Evolutionary conservation across 495 filamentous ascomycete genomes (phyloP).

Genomic region (Penicillium coprophilum): DNA sequence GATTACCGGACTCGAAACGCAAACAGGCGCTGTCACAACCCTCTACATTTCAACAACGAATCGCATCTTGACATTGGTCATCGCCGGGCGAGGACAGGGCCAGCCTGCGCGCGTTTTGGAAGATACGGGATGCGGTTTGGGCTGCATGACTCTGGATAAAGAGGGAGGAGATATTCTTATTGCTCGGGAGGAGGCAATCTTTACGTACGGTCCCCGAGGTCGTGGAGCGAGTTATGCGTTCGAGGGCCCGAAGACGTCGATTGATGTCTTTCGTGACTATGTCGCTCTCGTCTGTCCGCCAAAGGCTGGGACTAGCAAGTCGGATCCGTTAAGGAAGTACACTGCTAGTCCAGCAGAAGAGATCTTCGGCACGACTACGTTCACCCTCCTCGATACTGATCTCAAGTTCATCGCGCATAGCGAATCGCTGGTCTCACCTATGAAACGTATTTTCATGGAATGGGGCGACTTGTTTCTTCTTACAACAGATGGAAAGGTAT

Average conservation of each 20-base stretch:
- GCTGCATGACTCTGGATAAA: constrained; percentile 87
- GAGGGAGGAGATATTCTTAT: constrained; percentile 82
- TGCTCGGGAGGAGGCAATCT: constrained; percentile 89
- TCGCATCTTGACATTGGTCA: constrained; percentile 80
- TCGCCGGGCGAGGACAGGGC: constrained; percentile 82
- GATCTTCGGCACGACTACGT: constrained; percentile 76
- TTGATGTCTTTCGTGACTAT: constrained; percentile 81
- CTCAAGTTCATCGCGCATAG: constrained; percentile 88
- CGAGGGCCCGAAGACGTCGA: constrained; percentile 82
- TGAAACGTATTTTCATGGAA: constrained; percentile 76
- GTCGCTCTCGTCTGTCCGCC: constrained; percentile 87
- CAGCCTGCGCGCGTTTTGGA: constrained; percentile 86
- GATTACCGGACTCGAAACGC: constrained; percentile 77
- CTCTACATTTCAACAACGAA: constrained; percentile 91
- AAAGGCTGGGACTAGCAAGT: constrained; percentile 52
- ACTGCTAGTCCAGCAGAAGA: constrained; percentile 66
- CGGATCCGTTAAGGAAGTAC: constrained; percentile 60
- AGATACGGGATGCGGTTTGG: constrained; percentile 81
- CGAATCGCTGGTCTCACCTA: constrained; percentile 74
- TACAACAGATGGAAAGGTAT: constrained; percentile 84
- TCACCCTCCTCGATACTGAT: constrained; percentile 87
- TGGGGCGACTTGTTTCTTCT: constrained; percentile 92
- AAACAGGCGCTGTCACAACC: constrained; percentile 59
- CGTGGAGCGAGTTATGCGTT: constrained; percentile 84
- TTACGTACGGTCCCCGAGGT: constrained; percentile 85